phyloP scores from a whole-genome alignment of 441 rosid species.

The Eruca vesicaria region DNA sequence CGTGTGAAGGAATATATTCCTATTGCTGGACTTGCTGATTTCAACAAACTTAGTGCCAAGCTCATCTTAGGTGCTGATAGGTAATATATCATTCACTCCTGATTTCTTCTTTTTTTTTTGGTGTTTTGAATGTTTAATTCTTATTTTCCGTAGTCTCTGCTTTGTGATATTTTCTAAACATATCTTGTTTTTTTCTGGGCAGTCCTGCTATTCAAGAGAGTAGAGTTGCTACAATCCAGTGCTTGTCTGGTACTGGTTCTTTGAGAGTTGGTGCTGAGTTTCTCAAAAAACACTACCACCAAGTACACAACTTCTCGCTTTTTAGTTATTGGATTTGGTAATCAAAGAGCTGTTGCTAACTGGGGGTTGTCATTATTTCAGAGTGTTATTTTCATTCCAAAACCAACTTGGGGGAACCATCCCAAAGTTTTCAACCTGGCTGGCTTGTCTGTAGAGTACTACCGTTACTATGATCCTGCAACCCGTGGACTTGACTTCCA shows the following conservation, averaged over 20 bases:
- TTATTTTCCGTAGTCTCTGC: background rate
- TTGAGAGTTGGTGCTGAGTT: constrained; percentile 95
- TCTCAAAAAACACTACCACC: constrained; percentile 74
- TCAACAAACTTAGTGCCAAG: constrained; percentile 59
- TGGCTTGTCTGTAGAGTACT: constrained; percentile 80
- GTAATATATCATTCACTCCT: constrained; percentile 22
- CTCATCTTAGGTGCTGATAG: constrained; percentile 69
- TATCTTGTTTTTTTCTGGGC: constrained; percentile 22
- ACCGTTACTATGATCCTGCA: constrained; percentile 90
- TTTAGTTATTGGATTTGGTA: background rate
- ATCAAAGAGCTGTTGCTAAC: constrained; percentile 15
- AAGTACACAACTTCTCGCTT: constrained; percentile 41
- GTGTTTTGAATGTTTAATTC: background rate
- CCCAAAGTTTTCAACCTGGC: constrained; percentile 79
- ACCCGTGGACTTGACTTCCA: constrained; percentile 88
- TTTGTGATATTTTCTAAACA: background rate
- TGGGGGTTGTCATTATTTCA: constrained; percentile 36
- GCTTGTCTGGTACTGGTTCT: constrained; percentile 98
- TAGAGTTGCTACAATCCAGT: constrained; percentile 85
- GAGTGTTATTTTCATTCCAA: constrained; percentile 81
- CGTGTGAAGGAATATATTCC: constrained; percentile 67
- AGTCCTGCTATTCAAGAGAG: constrained; percentile 77
- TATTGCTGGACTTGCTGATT: constrained; percentile 59
- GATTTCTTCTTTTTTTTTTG: background rate
- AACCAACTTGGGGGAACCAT: constrained; percentile 98